phyloP scores from a whole-genome alignment of 257 asterid species.

The Datura wrightii region DNA sequence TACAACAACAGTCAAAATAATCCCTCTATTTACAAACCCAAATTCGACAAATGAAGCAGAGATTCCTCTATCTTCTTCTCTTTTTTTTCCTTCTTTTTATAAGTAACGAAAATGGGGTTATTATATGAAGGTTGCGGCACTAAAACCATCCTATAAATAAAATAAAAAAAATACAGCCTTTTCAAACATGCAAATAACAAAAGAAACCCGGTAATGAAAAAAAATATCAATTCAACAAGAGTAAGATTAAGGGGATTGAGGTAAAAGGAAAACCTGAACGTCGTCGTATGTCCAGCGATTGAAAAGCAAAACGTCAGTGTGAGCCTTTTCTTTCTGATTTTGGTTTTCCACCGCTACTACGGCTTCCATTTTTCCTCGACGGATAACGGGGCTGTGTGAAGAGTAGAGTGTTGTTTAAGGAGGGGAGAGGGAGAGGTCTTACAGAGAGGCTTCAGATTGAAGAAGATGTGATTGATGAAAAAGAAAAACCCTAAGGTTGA shows the following conservation, averaged over 20 bases:
- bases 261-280: slow-evolving; percentile 44
- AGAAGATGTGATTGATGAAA: no score
- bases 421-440: no score
- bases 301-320: slow-evolving; percentile 57
- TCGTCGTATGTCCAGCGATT: slow-evolving; percentile 66
- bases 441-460: no score
- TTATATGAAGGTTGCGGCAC: not conserved
- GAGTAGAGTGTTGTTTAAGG: not conserved
- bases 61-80: no score
- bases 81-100: no score
- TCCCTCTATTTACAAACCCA: not conserved
- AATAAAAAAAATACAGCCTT: not conserved
- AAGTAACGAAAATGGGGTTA: not conserved
- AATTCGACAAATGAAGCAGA: not conserved
- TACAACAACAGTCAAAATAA: not conserved
- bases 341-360: not conserved
- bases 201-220: not conserved
- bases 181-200: no score
- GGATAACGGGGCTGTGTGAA: not conserved
- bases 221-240: not conserved
- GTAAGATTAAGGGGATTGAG: not conserved
- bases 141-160: not conserved
- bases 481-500: no score
- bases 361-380: not conserved
- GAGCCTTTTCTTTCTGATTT: slow-evolving; percentile 40